These are phyloP conservation scores for Plasmodium adleri DNA, from an alignment of 169 alveolate species.

Conservation along the genomic window DNA sequence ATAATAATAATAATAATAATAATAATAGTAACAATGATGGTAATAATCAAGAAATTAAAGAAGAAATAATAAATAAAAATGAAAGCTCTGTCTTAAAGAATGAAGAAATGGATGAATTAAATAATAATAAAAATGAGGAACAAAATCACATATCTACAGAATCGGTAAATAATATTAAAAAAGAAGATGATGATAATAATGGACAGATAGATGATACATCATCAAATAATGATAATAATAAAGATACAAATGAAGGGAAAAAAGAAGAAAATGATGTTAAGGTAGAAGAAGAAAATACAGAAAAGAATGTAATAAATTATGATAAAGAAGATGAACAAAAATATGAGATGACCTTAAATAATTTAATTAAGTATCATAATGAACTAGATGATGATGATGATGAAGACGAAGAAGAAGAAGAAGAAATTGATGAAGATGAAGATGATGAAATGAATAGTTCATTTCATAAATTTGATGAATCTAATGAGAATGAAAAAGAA, in stretches of 20 bases:
- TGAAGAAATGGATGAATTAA: background rate
- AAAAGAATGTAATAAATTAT: background rate
- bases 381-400: background rate
- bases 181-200: background rate
- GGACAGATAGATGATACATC: background rate
- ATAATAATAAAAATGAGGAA: background rate
- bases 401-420: background rate
- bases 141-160: background rate
- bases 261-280: background rate
- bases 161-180: background rate
- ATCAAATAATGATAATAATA: background rate
- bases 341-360: background rate
- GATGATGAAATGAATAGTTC: conserved; percentile 11
- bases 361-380: background rate
- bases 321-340: background rate
- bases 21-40: no score
- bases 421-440: conserved; percentile 3
- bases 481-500: conserved; percentile 9
- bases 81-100: background rate
- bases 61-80: no score
- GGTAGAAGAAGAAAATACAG: background rate
- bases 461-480: conserved; percentile 10
- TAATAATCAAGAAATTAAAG: no score
- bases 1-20: no score
- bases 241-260: background rate